Evolutionary conservation across 1,284 basidiomycete genomes (phyloP).

Genomic region (Ceratobasidium sp.): DNA sequence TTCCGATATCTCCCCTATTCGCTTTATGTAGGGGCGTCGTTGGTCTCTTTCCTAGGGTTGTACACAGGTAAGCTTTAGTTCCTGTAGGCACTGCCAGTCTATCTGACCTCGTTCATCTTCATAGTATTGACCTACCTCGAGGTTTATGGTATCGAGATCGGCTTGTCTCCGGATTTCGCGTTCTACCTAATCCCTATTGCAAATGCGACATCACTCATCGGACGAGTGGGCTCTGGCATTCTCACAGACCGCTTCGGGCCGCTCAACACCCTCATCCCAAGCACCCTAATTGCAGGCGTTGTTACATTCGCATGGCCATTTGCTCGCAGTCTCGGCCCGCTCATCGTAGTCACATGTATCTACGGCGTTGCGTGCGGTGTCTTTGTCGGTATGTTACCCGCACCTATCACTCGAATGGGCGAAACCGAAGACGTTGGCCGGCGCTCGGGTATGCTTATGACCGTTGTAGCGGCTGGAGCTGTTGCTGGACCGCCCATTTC

Average conservation of each 20-base stretch:
- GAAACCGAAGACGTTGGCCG: constrained; percentile 70
- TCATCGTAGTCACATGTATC: constrained; percentile 65
- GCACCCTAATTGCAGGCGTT: constrained; percentile 64
- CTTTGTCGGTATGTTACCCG: constrained; percentile 67
- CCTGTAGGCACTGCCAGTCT: not conserved
- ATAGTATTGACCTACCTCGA: constrained; percentile 67
- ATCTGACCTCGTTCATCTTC: not conserved
- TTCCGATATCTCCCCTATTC: constrained; percentile 65
- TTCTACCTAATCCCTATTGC: constrained; percentile 66
- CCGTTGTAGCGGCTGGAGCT: constrained; percentile 64
- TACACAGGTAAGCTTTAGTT: constrained; percentile 65
- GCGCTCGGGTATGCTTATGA: constrained; percentile 70
- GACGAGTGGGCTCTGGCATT: constrained; percentile 61
- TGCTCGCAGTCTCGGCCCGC: constrained; percentile 59
- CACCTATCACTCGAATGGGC: constrained; percentile 73
- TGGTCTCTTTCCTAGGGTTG: constrained; percentile 69
- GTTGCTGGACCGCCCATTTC: constrained; percentile 71
- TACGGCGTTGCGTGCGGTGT: constrained; percentile 70
- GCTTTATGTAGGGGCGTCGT: constrained; percentile 62
- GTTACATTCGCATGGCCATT: constrained; percentile 73
- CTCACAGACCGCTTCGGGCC: constrained; percentile 63
- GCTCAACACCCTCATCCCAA: constrained; percentile 69
- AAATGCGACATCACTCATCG: constrained; percentile 62
- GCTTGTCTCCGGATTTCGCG: constrained; percentile 58
- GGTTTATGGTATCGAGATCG: constrained; percentile 59